Evolutionary conservation across 179 eudicot genomes (phyloP), one percentile per base, ranked within the genome.

Genomic region (Patellifolia procumbens): DNA sequence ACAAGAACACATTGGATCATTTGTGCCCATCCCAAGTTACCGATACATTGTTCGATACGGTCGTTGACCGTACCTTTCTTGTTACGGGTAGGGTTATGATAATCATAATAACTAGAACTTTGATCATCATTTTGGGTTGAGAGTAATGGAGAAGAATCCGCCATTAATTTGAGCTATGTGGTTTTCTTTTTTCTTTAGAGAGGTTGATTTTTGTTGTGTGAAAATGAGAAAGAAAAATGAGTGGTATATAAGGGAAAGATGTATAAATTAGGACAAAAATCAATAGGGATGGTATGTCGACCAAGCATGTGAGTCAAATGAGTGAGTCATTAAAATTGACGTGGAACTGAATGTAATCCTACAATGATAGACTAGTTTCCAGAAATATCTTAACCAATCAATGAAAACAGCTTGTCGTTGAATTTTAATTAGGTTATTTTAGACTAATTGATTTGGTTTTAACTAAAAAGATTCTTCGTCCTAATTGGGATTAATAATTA

Each of bases 1-100:
- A 91, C 85, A 0, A 92, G 79, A 1, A 79, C 17, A 16, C 82
- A 86, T 48, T 93, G 92, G 4, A 91, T 8, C 2, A 89, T 72
- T 45, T 91, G 97, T 0, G 76, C 43, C 90, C 90, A 87, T 8
- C 90, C 89, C 8, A 91, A 80, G 24, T 80, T 81, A 19, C 92
- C 90, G 3, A 91, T 81, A 58, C 85, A 89, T 15, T 75, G 69
- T 62, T 92, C 96, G 0, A 91, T 87, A 0, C 82, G 85, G 10
- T 85, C 87, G 19, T 90, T 91, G 0, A 88, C 83, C 13, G 80
- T 16, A 7, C 32, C 31, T n/a, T 32, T 72, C 29, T 43, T 64
- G 43, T 31, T 5, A 7, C 35, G 42, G 16, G 22, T 6, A 17
- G 45, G 4, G 19, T 77, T 53, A 22, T 29, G 53, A 24, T 39